Percentiles rank a stretch among this genome's conserved stretches.
phyloP scores from a whole-genome alignment of 371 early-diverging fungal species.

The Mucor plumbeus region DNA sequence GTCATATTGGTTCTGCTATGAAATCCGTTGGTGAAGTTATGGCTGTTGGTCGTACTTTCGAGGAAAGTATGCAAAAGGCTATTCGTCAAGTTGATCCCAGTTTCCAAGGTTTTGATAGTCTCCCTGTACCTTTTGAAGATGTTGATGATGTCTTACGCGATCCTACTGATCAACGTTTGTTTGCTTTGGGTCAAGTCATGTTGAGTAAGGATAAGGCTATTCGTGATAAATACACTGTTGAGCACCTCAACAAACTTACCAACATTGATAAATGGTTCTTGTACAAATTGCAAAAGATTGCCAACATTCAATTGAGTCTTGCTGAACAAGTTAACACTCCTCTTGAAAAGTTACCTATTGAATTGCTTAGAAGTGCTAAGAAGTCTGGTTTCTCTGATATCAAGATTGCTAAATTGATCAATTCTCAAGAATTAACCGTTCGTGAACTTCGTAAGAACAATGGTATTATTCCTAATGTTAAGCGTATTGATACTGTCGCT shows the following conservation, averaged over 20 bases:
- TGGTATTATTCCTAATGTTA: constrained; percentile 85
- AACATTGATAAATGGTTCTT: constrained; percentile 97
- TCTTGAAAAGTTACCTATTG: constrained; percentile 54
- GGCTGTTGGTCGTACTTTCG: constrained; percentile 96
- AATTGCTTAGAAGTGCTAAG: constrained; percentile 76
- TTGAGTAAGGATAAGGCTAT: constrained; percentile 52
- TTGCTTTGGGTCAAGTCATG: constrained; percentile 91
- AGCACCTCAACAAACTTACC: constrained; percentile 85
- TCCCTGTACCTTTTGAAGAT: constrained; percentile 53
- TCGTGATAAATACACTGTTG: constrained; percentile 79
- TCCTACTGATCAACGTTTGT: constrained; percentile 91
- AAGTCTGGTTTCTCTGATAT: constrained; percentile 86
- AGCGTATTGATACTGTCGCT: constrained; percentile 92
- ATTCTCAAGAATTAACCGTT: constrained; percentile 65
- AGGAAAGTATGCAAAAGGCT: constrained; percentile 93
- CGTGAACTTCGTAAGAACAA: constrained; percentile 66
- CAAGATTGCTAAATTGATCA: constrained; percentile 77
- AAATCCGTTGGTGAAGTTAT: constrained; percentile 97
- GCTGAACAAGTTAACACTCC: constrained; percentile 26
- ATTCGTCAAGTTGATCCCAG: constrained; percentile 77
- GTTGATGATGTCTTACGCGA: constrained; percentile 76
- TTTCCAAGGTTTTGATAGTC: constrained; percentile 71
- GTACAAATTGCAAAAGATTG: constrained; percentile 88
- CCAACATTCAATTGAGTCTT: constrained; percentile 65
- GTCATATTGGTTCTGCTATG: constrained; percentile 86